Conservation (phyloP, 2,329 filamentous ascomycete species). For the Pseudogymnoascus sp. region DNA sequence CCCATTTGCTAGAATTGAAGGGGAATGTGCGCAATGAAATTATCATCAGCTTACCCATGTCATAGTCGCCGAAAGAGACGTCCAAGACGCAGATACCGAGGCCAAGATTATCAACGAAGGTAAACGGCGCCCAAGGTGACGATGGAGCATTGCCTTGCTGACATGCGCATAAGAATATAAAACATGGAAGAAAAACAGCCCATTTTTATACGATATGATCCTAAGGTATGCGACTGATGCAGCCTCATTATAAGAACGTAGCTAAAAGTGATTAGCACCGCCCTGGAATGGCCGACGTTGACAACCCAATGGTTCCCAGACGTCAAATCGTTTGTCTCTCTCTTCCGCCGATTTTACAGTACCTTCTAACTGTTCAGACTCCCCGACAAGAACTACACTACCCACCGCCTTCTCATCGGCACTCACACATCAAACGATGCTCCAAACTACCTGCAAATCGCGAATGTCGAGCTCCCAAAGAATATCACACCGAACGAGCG, state of each 20-base stretch:
- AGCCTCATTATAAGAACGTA: background rate
- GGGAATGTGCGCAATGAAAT: background rate
- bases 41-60: conserved; percentile 29
- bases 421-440: conserved; percentile 86
- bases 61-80: conserved; percentile 47
- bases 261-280: conserved; percentile 51
- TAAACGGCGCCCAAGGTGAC: background rate
- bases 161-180: conserved; percentile 71
- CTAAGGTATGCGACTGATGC: conserved; percentile 50
- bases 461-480: conserved; percentile 87
- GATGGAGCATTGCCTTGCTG: background rate
- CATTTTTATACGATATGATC: conserved; percentile 97
- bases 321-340: conserved; percentile 59
- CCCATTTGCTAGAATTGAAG: background rate
- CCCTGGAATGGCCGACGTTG: conserved; percentile 93
- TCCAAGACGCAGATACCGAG: conserved; percentile 62
- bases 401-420: conserved; percentile 84
- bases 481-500: conserved; percentile 63
- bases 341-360: background rate
- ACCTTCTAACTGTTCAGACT: conserved; percentile 37
- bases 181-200: conserved; percentile 99
- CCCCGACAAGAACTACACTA: conserved; percentile 77
- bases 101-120: conserved; percentile 87
- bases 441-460: conserved; percentile 90
- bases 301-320: conserved; percentile 98